phyloP scores from a whole-genome alignment of 345 rosid species.

The Corymbia maculata region DNA sequence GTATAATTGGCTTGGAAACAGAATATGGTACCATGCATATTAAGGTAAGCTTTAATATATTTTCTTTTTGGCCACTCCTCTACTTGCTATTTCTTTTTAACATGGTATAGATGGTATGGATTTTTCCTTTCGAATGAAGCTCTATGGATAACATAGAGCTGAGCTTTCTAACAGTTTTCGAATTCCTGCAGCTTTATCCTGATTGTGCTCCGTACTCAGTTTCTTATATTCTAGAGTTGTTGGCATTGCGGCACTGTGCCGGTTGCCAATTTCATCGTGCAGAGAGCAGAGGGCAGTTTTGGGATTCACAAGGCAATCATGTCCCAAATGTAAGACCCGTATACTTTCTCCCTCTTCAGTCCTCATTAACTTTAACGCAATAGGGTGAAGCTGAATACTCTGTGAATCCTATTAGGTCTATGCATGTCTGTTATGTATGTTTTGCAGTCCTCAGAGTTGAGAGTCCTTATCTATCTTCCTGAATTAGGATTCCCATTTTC shows the following conservation, averaged over 20 bases:
- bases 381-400: background rate
- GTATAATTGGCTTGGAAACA: constrained; percentile 77
- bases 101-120: background rate
- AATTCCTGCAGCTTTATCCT: constrained; percentile 67
- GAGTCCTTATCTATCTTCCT: background rate
- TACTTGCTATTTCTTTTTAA: background rate
- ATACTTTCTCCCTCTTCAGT: background rate
- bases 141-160: background rate
- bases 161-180: background rate
- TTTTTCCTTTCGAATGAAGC: background rate
- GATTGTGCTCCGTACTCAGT: constrained; percentile 93
- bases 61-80: background rate
- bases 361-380: background rate
- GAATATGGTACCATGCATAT: constrained; percentile 68
- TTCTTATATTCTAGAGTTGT: constrained; percentile 70
- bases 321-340: constrained; percentile 39
- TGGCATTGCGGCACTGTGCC: constrained; percentile 65
- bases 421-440: background rate
- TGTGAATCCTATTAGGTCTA: background rate
- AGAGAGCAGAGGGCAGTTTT: constrained; percentile 58
- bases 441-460: background rate
- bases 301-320: constrained; percentile 91
- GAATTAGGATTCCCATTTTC: background rate
- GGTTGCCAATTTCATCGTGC: constrained; percentile 92
- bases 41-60: constrained; percentile 39